Base-by-base conservation (phyloP, 768 basidiomycete genomes). In the Boletus vinaceobasis region DNA sequence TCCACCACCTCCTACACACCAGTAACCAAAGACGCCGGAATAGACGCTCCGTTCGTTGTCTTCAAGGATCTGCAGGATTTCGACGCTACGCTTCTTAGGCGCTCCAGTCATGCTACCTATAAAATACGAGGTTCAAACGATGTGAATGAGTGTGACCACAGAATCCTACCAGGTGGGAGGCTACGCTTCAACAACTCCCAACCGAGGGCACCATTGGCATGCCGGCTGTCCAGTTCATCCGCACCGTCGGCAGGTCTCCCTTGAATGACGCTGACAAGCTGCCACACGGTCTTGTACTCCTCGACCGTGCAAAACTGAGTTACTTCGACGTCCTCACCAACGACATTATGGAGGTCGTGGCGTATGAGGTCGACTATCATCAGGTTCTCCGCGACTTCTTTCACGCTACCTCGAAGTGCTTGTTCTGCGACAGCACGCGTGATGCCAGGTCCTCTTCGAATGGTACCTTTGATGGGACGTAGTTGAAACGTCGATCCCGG, bases 341-440 rank as follows among this genome's bases (percentile, higher is more conserved):
- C 81, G 51, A 88, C 86, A 31, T 84, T 84, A 60, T 95, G 85
- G 33, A 98, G 75, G 72, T 98, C 95, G 60, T 97, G 90, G 33
- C 93, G 84, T 63, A 96, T 96, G 45, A 98, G 82, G 68, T 98
- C 95, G 26, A 97, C 95, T 58, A 98, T 97, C 95, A 98, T 98
- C 53, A 98, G 72, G 67, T 98, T 98, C 75, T 98, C 95, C 0
- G 94, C 95, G 2, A 95, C 84, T 70, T 98, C 95, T 69, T 98
- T 98, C 40, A 74, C 76, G 68, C 81, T 88, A 6, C 86, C 85
- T 14, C 75, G 76, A 53, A 88, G 71, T 14, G 79, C 69, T 70
- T 84, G 61, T 62, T 87, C 84, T n/a, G 86, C 86, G 45, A 83
- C 79, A 51, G 78, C 82, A 27, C 82, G 82, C 17, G 80, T 86